These are phyloP conservation scores for Eudorina sp. DNA, from an alignment of 139 green algal species.

Conservation along the genomic window DNA sequence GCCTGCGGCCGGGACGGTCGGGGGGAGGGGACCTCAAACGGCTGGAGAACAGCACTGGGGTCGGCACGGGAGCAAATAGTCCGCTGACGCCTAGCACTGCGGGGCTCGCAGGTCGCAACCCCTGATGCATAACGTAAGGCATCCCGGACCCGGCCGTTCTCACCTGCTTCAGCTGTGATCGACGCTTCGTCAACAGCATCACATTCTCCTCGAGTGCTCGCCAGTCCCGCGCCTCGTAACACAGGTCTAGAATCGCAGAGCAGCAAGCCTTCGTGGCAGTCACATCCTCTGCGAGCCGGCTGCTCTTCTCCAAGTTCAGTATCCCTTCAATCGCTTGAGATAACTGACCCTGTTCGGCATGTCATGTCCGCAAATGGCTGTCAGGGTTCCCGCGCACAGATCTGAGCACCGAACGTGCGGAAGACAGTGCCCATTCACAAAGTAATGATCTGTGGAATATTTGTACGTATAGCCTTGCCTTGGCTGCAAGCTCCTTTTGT, in stretches of 20 bases:
- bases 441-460: not conserved
- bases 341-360: conserved; percentile 48
- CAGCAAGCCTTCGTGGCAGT: conserved; percentile 82
- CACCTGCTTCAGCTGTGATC: conserved; percentile 96
- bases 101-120: no score
- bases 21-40: no score
- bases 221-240: conserved; percentile 85
- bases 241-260: conserved; percentile 87
- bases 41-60: no score
- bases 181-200: conserved; percentile 94
- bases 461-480: conserved; percentile 43
- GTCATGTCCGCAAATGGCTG: not conserved
- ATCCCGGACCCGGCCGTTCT: not conserved
- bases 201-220: conserved; percentile 95
- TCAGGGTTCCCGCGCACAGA: not conserved
- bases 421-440: not conserved
- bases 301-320: conserved; percentile 89
- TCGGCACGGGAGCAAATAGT: no score
- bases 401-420: not conserved
- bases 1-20: conserved; percentile 69
- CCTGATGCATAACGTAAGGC: not conserved
- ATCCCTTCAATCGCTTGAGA: conserved; percentile 81
- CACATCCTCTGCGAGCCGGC: conserved; percentile 90
- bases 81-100: no score
- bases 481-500: conserved; percentile 53